These are phyloP conservation scores for Blastocystis sp. DNA, from an alignment of 352 stramenopile species.

Conservation along the genomic window DNA sequence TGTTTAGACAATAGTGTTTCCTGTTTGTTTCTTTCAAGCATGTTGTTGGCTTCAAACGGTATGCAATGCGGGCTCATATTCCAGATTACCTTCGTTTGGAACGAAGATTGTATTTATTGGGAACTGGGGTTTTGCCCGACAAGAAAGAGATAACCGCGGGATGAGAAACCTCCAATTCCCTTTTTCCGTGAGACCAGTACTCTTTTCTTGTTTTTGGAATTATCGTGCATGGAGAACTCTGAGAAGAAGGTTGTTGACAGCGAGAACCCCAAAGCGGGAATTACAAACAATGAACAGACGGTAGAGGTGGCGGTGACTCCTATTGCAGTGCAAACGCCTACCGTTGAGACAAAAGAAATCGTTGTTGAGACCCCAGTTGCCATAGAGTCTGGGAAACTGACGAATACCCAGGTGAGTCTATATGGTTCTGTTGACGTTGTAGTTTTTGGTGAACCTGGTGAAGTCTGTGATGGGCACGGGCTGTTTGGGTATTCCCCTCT, in stretches of 20 bases:
- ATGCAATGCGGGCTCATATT: too few species aligned
- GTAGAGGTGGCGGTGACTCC: not conserved
- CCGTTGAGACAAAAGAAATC: not conserved
- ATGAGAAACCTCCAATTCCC: too few species aligned
- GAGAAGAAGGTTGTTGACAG: not conserved
- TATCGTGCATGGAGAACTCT: too few species aligned
- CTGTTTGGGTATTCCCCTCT: conserved; percentile 46
- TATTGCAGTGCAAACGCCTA: not conserved
- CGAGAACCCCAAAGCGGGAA: not conserved
- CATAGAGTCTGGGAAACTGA: not conserved
- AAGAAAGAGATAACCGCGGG: too few species aligned
- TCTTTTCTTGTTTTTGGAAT: too few species aligned
- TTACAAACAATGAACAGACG: not conserved
- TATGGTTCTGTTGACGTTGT: not conserved
- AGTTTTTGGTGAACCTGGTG: conserved; percentile 51
- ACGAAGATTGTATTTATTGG: not conserved
- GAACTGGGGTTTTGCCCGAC: too few species aligned
- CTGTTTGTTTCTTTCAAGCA: conserved; percentile 14
- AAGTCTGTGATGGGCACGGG: conserved; percentile 58
- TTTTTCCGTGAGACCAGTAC: too few species aligned
- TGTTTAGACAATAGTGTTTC: conserved; percentile 74
- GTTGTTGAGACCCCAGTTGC: not conserved
- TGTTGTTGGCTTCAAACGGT: too few species aligned
- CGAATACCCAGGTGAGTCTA: not conserved
- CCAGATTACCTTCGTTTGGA: not conserved